Evolutionary conservation across 345 rosid genomes (phyloP), one percentile per base, ranked within the genome.

Genomic region (Diplotaxis tenuifolia): DNA sequence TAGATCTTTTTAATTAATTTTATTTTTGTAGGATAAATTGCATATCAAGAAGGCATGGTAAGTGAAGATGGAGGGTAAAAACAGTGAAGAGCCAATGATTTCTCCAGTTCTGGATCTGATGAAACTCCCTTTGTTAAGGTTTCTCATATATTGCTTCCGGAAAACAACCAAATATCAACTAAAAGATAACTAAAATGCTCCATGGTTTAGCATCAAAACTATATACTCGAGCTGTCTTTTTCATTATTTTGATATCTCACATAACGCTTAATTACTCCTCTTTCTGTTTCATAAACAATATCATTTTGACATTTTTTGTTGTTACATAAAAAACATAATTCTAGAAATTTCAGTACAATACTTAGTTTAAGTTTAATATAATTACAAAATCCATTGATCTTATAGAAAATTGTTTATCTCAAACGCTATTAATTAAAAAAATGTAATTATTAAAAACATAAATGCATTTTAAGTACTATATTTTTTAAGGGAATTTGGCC

Each of bases 121-220:
- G 84, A 84, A 83, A 19, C 67, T 72, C 45, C 78, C 83, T 50
- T 85, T 90, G 84, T 74, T 83, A 79, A 79, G 74, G 63, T 65
- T 83, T 56, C 69, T 83, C 23, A 45, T 58, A 36, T 25, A 40
- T 21, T 78, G 75, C 57, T 73, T 73, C 50, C 61, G 53, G 16
- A 78, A 78, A 78, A 66, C 77, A 62, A 67, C 68, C 49, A 73
- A 73, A 68, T 45, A 73, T 69, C 71, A 73, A 49, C 21, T 62
- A 0, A 78, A 73, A 32, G 75, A 78, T 5, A 73, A 61, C 54
- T 78, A 68, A 73, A 22, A 40, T 54, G 54, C 59, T 34, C 15
- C 15, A 50, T 25, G 38, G 69, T 47, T 65, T 50, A 59, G 68
- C 72, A 50, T 31, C n/a, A 55, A 62, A 55, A 21, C 65, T 63